A percentile compares a stretch with the other conserved stretches of the same genome.
Conservation (phyloP, 2,329 filamentous ascomycete genomes). For the Sporothrix brasiliensis region DNA sequence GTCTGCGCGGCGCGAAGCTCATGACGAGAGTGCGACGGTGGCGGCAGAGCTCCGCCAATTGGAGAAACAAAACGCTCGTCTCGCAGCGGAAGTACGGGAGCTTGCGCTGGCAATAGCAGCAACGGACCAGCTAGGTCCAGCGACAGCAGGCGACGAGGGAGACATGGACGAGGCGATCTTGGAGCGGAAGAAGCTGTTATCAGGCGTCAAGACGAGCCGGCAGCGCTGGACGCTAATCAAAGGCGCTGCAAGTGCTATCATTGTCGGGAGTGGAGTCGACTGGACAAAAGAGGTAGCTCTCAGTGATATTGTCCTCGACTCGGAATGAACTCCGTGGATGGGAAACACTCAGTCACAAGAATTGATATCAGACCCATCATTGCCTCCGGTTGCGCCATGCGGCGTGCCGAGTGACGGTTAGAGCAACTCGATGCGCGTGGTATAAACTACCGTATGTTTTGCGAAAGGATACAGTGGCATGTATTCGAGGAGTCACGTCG, state of each 20-base stretch:
- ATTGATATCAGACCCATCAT: not conserved
- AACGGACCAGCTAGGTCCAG: conserved; percentile 56
- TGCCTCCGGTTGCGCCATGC: not conserved
- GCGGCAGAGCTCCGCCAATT: conserved; percentile 62
- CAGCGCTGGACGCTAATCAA: conserved; percentile 75
- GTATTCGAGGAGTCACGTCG: not conserved
- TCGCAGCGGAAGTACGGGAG: conserved; percentile 64
- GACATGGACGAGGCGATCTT: conserved; percentile 47
- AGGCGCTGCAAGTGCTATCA: conserved; percentile 73
- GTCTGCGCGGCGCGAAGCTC: conserved; percentile 54
- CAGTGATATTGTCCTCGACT: conserved; percentile 71
- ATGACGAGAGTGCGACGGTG: conserved; percentile 57
- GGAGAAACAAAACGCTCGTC: conserved; percentile 62
- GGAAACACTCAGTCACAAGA: not conserved
- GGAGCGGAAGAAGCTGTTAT: conserved; percentile 63
- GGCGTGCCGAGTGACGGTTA: not conserved
- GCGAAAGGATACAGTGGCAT: not conserved
- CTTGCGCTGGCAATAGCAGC: conserved; percentile 58
- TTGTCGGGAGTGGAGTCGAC: conserved; percentile 80
- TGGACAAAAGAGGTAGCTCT: conserved; percentile 73
- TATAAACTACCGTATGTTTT: not conserved
- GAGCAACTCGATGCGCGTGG: not conserved
- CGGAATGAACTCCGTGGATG: conserved; percentile 45
- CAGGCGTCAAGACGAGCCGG: conserved; percentile 62
- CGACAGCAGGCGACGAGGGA: conserved; percentile 49